Evolutionary conservation across 306 rosid species (phyloP), one percentile per base, ranked within the genome.

Genomic region (Hippophae rhamnoides): DNA sequence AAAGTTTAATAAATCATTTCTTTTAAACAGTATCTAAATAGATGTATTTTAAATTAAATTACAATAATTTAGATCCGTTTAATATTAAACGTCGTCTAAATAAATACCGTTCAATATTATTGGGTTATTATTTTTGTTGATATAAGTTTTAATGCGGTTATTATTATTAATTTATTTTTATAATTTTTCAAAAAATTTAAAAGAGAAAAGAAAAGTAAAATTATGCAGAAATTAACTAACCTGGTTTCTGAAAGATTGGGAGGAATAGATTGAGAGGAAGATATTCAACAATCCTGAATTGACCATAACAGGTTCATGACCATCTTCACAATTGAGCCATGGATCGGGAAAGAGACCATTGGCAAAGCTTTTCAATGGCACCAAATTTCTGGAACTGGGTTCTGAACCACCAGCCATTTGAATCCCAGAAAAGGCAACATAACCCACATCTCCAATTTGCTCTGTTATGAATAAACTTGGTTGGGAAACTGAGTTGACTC

Each of bases 371-470:
- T 77, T 79, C 63, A 90, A 58, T 3, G 82, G 44, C 25, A 62
- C 82, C 66, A 85, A 5, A 53, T 50, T 67, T 40, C 81, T 56
- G 78, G 72, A 51, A 0, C 71, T 59, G 7, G 57, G 11, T 25
- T 25, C 9, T 12, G 41, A 26, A 0, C 23, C 53, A 5, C 13
- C 53, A 1, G 56, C 67, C 52, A 55, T 41, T 56, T 76, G 93
- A 14, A 77, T 62, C 10, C 84, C 84, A 47, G 98, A 90, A 65
- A 90, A 85, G 10, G 86, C 89, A 0, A 87, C 67, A 54, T 79
- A 87, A 1, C 76, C 84, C 31, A 78, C 76, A 38, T 67, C 47
- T 43, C 74, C 96, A 14, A 71, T 64, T 0, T 60, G 63, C 60
- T 68, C 75, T 43, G 66, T 43, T 49, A 68, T 55, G 55, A 87